phyloP scores from a whole-genome alignment of 352 stramenopile genomes.

The Globisporangium paroecandrum region DNA sequence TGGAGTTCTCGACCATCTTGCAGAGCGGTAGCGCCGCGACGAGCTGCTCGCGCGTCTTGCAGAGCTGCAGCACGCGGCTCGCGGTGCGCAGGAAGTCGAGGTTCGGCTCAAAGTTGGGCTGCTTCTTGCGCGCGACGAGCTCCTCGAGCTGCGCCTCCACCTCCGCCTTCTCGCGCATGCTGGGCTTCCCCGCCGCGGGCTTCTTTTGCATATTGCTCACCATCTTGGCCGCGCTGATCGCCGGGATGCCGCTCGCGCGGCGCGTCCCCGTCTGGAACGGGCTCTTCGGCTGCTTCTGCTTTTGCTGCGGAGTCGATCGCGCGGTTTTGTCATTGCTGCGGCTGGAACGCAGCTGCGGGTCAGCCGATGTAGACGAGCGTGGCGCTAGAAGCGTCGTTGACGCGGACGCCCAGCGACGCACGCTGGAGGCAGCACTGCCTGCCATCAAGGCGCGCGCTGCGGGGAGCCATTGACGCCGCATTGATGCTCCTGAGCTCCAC shows the following conservation, averaged over 20 bases:
- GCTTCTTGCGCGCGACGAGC: conserved; percentile 33
- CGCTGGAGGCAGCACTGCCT: not conserved
- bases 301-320: not conserved
- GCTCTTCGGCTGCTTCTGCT: not conserved
- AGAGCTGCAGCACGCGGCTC: conserved; percentile 40
- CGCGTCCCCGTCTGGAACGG: conserved; percentile 6
- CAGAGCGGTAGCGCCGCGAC: conserved; percentile 57
- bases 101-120: conserved; percentile 32
- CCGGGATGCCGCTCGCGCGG: conserved; percentile 9
- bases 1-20: conserved; percentile 35
- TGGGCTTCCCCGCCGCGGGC: conserved; percentile 3
- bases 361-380: not conserved
- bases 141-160: conserved; percentile 32
- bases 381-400: not conserved
- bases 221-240: conserved; percentile 13
- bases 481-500: conserved; percentile 1
- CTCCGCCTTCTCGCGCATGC: conserved; percentile 17
- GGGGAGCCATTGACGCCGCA: conserved; percentile 14
- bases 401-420: conserved; percentile 8
- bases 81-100: conserved; percentile 49
- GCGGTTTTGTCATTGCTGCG: not conserved
- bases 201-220: conserved; percentile 15
- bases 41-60: conserved; percentile 51
- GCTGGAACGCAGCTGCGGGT: not conserved
- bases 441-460: conserved; percentile 3